phyloP scores from a whole-genome alignment of 768 basidiomycete genomes.

The Psilocybe cubensis region DNA sequence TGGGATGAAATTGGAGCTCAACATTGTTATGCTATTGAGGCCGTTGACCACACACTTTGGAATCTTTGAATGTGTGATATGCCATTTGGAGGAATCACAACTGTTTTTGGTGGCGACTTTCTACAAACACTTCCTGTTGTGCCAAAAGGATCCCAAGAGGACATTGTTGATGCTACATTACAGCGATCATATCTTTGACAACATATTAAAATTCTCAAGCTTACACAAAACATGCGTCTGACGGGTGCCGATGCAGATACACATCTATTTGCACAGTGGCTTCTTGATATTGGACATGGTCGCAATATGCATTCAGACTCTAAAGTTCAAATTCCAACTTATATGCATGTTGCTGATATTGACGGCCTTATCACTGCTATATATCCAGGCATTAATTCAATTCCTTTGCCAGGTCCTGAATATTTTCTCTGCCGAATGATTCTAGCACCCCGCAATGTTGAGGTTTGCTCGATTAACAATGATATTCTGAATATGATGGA shows the following conservation, averaged over 20 bases:
- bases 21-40: slow-evolving; percentile 38
- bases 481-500: slow-evolving; percentile 23
- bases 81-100: slow-evolving; percentile 5
- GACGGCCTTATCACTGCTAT: slow-evolving; percentile 17
- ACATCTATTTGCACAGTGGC: slow-evolving; percentile 23
- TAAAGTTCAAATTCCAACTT: slow-evolving; percentile 13
- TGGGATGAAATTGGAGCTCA: slow-evolving; percentile 49
- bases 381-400: slow-evolving; percentile 19
- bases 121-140: slow-evolving; percentile 51
- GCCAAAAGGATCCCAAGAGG: slow-evolving; percentile 32
- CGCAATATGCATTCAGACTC: neutral
- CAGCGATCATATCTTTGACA: slow-evolving; percentile 17
- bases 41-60: slow-evolving; percentile 36
- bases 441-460: slow-evolving; percentile 33
- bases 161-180: slow-evolving; percentile 36
- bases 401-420: slow-evolving; percentile 19
- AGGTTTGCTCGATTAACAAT: slow-evolving; percentile 37
- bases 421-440: slow-evolving; percentile 40
- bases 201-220: neutral
- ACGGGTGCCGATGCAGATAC: neutral
- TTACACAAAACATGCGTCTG: slow-evolving; percentile 20
- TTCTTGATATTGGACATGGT: slow-evolving; percentile 28
- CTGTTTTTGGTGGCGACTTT: slow-evolving; percentile 18
- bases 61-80: neutral
- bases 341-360: slow-evolving; percentile 10